Conservation (phyloP, 169 alveolate genomes). For the Cryptosporidium sp. region DNA sequence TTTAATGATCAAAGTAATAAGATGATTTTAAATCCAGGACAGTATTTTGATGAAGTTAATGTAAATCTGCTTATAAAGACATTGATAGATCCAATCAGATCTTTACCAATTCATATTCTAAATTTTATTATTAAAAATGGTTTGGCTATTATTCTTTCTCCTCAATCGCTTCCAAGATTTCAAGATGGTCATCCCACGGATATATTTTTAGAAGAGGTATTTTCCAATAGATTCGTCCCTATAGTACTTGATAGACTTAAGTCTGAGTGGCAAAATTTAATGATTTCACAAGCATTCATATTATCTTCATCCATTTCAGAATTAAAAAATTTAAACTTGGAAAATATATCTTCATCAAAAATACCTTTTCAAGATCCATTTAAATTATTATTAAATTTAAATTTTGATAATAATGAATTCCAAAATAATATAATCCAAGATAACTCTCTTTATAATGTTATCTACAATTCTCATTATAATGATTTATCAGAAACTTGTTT, state of each 20-base stretch:
- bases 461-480: conserved; percentile 29
- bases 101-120: conserved; percentile 23
- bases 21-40: not conserved
- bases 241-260: conserved; percentile 1
- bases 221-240: conserved; percentile 21
- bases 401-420: not conserved
- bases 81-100: conserved; percentile 30
- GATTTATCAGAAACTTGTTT: conserved; percentile 18
- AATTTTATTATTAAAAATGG: conserved; percentile 20
- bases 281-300: conserved; percentile 33
- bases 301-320: not conserved
- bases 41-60: conserved; percentile 14
- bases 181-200: not conserved
- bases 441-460: not conserved
- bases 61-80: not conserved
- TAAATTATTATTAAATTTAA: conserved; percentile 11
- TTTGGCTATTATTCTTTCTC: conserved; percentile 5
- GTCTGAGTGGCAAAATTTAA: conserved; percentile 43
- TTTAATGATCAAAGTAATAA: not conserved
- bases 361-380: conserved; percentile 19
- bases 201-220: conserved; percentile 16
- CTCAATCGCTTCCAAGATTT: conserved; percentile 32
- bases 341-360: not conserved
- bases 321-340: not conserved
- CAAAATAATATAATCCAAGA: not conserved